phyloP scores from a whole-genome alignment of 441 rosid genomes.

The Euphorbia neoarborescens region DNA sequence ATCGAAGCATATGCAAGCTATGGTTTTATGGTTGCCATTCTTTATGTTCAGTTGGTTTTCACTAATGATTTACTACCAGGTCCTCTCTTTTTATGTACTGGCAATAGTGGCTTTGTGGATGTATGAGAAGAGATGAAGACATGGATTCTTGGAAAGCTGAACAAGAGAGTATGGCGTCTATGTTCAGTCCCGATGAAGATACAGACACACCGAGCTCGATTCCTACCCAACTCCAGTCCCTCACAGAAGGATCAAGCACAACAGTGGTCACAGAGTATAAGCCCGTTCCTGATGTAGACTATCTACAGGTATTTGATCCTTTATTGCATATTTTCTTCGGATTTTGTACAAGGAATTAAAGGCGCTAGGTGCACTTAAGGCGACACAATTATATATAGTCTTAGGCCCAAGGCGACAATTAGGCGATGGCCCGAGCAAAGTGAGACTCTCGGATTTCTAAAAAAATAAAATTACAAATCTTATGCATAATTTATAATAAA shows the following conservation, averaged over 20 bases:
- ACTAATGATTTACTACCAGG: constrained; percentile 68
- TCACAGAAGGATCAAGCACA: constrained; percentile 65
- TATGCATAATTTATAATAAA: too few relatives aligned
- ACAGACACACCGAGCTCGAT: constrained; percentile 30
- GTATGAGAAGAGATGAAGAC: constrained; percentile 38
- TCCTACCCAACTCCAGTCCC: constrained; percentile 62
- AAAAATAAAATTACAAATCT: too few relatives aligned
- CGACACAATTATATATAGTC: too few relatives aligned
- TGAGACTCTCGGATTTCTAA: too few relatives aligned
- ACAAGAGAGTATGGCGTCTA: constrained; percentile 37
- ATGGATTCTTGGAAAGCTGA: constrained; percentile 30
- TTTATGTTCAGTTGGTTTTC: constrained; percentile 53
- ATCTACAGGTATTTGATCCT: constrained; percentile 54
- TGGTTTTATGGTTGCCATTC: constrained; percentile 30
- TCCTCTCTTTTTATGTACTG: constrained; percentile 58
- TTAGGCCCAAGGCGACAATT: too few relatives aligned
- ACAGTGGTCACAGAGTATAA: constrained; percentile 51
- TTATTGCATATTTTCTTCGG: constrained; percentile 4
- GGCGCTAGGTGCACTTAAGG: too few relatives aligned
- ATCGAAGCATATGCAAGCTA: constrained; percentile 10
- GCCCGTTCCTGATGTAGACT: constrained; percentile 79
- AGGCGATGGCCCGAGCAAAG: too few relatives aligned
- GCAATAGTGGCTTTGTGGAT: constrained; percentile 74
- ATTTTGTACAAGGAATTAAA: not conserved
- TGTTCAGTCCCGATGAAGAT: constrained; percentile 54